These are phyloP conservation scores for Alternaria arbusti DNA, from an alignment of 2,329 filamentous ascomycete species.

Conservation along the genomic window DNA sequence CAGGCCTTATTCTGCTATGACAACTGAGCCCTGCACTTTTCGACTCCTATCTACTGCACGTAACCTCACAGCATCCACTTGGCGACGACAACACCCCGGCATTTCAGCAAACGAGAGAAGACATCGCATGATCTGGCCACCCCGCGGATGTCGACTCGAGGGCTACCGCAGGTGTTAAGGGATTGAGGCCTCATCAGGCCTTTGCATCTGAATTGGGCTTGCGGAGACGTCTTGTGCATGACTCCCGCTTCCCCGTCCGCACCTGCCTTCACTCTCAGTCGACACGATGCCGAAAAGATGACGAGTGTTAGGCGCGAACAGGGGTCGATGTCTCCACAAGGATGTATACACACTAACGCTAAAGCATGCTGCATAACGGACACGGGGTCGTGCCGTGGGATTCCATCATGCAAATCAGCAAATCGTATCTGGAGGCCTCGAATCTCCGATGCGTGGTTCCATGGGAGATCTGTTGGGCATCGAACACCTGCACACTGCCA, in stretches of 20 bases:
- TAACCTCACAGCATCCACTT: conserved; percentile 1
- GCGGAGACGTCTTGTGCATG: not conserved
- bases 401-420: not conserved
- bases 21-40: not conserved
- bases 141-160: not conserved
- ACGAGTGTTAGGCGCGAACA: not conserved
- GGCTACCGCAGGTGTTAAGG: conserved; percentile 14
- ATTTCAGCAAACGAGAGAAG: conserved; percentile 6
- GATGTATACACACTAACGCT: conserved; percentile 5
- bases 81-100: conserved; percentile 1
- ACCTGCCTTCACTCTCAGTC: not conserved
- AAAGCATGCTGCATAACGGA: not conserved
- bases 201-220: conserved; percentile 3
- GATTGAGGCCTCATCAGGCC: not conserved
- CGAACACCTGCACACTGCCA: not conserved
- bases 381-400: not conserved
- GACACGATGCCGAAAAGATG: conserved; percentile 7
- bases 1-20: conserved; percentile 9
- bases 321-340: not conserved
- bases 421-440: not conserved
- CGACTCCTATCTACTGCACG: conserved; percentile 6
- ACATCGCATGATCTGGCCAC: conserved; percentile 2
- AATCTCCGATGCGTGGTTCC: not conserved
- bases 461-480: not conserved
- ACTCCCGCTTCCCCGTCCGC: conserved; percentile 14